Evolutionary conservation across 352 stramenopile species (phyloP), one percentile per base, ranked within the genome.

Genomic region (Globisporangium cederbergense): DNA sequence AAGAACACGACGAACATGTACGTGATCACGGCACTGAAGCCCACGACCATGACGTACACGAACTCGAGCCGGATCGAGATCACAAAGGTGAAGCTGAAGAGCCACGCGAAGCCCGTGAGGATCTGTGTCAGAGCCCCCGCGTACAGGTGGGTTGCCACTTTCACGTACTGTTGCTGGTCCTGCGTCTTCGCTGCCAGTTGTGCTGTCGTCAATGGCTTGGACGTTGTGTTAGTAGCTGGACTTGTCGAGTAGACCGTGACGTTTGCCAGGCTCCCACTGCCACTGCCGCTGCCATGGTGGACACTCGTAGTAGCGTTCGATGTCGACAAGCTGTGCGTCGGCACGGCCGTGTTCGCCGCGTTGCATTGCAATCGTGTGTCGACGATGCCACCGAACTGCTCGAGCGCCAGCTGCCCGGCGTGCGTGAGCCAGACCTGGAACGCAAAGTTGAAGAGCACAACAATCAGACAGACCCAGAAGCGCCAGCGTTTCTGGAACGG

Each of bases 41-140:
- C 79, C n/a, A 95, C 74, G n/a, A 92, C 66, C 56, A 89, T 75
- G 20, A 91, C 84, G 70, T 96, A 86, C 36, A 93, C 79, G 70
- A 96, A 96, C 68, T 96, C 88, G 30, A 96, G 70, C n/a, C 86
- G 86, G 58, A 93, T 91, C 4, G 85, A 91, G 46, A 94, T 86
- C 52, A 86, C 77, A 53, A 94, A 90, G 28, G 93, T 77, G 60
- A 93, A 92, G 63, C 79, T 90, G 62, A 91, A 90, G n/a, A 90
- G 69, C 38, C 79, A 90, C 16, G 75, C 67, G 68, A 93, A 92
- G 30, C 75, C 74, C 30, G 84, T 75, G 7, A 93, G 75, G 22
- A 90, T 73, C 65, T 93, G 78, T 42, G 81, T 74, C 14, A 95
- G 65, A 11, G 75, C 72, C 45, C 82, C 81, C 1, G 78, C 76